Evolutionary conservation across 1,284 basidiomycete species (phyloP), one percentile per base, ranked within the genome.

Genomic region (Malassezia arunalokei): DNA sequence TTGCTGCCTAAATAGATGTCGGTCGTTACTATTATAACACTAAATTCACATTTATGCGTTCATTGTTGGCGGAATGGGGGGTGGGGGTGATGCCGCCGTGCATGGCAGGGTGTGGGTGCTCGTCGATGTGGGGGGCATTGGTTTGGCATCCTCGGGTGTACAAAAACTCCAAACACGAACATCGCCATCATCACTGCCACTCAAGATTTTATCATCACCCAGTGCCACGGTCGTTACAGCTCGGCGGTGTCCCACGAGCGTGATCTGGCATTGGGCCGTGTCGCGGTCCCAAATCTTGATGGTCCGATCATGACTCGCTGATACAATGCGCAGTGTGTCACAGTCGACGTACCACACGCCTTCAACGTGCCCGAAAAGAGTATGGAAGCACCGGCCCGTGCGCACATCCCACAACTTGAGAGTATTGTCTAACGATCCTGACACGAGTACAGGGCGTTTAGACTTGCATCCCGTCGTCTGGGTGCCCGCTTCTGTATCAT

Each of bases 331-430:
- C 64, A 96, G 78, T 68, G 88, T 87, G 75, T 99, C 90, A 58
- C 85, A 84, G 44, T 87, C 89, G 30, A 98, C 83, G 11, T 83
- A 82, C 92, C 92, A 99, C 7, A 99, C 89, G 50, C 94, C 94
- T 69, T 94, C 89, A 41, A 76, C 75, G 57, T 94, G 90, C 0
- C 92, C 94, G 73, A 99, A 99, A 53, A 94, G 79, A 31, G 94
- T 96, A 63, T 81, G 79, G 44, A 82, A 77, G 42, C 84, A 81
- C 62, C 84, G 82, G 27, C 85, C 88, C 1, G 82, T 82, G 61
- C 92, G 87, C 39, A 96, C 82, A 68, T 96, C 90, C 94, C 94
- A 99, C 14, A 92, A 70, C 74, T 89, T 90, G 76, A 98, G 84
- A 12, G 90, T 96, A 71, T 96, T 96, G 74, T 98, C 92, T 57